Base-by-base conservation (phyloP, 805 yeast species). In the Komagataella populi region DNA sequence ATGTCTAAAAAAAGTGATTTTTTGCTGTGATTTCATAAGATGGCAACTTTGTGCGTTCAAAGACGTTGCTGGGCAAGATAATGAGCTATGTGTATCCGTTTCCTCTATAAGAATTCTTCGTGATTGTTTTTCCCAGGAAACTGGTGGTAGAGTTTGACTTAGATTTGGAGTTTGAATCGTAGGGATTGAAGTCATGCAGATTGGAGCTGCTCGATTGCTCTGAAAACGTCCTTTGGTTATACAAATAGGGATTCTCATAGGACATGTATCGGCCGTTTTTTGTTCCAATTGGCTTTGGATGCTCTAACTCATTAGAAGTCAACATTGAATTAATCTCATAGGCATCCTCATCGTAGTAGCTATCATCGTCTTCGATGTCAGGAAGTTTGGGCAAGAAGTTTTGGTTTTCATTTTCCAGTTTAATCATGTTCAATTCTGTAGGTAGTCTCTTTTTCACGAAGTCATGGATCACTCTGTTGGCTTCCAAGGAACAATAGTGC, bases 401-500 rank as follows among this genome's bases (percentile, higher is more conserved):
- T 17, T 56, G 53, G 10, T 57, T 51, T 44, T 56, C 54, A 52
- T 65, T 56, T 50, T 62, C 59, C 44, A 55, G 54, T 18, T 49
- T 54, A 17, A 66, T 55, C 23, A 58, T 57, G 48, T 49, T 45
- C 47, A 69, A 55, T 14, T 63, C 61, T 52, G 62, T 61, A 45
- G 60, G 57, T 51, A 69, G 70, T 50, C 66, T 60, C 51, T 66
- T 67, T 51, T 62, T 64, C 3, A 81, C 81, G 54, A 83, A 63
- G 24, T 63, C 60, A 52, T 80, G 75, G 20, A 84, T 80, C 30
- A 76, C 73, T 30, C 73, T 70, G 60, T 82, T 81, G 50, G 83
- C 80, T 36, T 78, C 70, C 8, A 70, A 59, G 61, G 83, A 80
- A 59, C 86, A 83, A 63, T 74, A 83, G 54, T 78, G 79, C 56